Base-by-base conservation (phyloP, 202 grass and related monocot species). In the Miscanthus sacchariflorus region DNA sequence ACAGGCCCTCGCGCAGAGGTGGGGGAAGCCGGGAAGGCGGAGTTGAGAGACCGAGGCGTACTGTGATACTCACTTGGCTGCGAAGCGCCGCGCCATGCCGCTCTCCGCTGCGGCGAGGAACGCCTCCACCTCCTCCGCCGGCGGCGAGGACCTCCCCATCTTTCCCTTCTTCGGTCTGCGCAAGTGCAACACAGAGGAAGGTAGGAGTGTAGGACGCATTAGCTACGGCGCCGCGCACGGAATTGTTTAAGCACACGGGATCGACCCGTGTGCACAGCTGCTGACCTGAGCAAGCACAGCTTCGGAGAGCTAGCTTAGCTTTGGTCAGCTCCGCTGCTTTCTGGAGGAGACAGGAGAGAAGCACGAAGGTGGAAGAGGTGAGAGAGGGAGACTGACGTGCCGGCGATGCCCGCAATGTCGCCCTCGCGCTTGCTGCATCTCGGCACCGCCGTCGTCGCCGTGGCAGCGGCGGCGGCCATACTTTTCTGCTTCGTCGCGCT, bases 61-160 rank as follows among this genome's bases (percentile, higher is more conserved):
- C 25, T 42, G 52, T 5, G 5, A 4, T 83, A 85, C 89, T 94
- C 88, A 94, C 92, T 90, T 91, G 64, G 54, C 69, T 5, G 84
- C 81, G 90, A 94, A 94, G 59, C 89, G 87, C 65, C 74, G 78
- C 19, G 64, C 83, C 15, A 85, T 48, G 87, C 10, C 44, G 68
- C 70, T 82, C 81, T 94, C 92, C 3, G 90, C 87, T 0, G 72
- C 77, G 68, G 84, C 87, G 90, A 94, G 77, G 90, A 94, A 94
- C 24, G 63, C 87, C 81, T 94, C 92, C 77, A 94, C 73, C 81
- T 94, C 90, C 77, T 83, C 84, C 77, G 68, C 77, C 71, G 89
- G 85, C 64, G 92, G 92, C 46, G 36, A 6, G 1, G 9, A 67
- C 76, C 36, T 89, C 77, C 45, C 89, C 18, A 25, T 86, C 66